Evolutionary conservation across 805 yeast genomes (phyloP), one percentile per base, ranked within the genome.

Genomic region (Yarrowia yakushimensis): DNA sequence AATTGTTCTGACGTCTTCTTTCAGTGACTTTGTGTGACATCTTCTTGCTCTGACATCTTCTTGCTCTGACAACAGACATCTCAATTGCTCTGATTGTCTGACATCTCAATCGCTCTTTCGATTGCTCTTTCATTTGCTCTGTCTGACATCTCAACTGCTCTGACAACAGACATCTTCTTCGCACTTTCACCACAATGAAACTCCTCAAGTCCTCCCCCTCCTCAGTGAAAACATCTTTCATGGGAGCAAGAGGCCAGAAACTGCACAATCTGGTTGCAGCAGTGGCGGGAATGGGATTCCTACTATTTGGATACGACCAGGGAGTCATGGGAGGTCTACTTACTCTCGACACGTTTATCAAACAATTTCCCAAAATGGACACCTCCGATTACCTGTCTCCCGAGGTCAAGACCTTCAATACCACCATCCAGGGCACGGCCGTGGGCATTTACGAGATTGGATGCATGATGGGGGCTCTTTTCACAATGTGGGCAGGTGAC

Each of bases 301-400:
- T 84, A 27, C 74, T 85, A 13, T 85, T 85, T 65, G 90, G 90
- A 1, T 85, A 83, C 68, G 88, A 84, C 66, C 86, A 88, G 72
- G 96, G 94, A 64, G 91, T 87, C 20, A 86, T 89, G 80, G 83
- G 88, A 41, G 91, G 94, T 0, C 81, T 89, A 31, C 73, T 88
- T 43, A 85, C 90, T 1, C 86, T 83, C 60, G 78, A 77, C 2
- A 60, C 60, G 9, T 68, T 68, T 61, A 28, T 62, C n/a, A 41
- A 66, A 17, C 65, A 48, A 42, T 68, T 68, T 59, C 70, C 70
- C 27, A 31, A 62, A n/a, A 33, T 63, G 43, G 50, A 64, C 34
- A 63, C 60, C 9, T 52, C 60, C 11, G 42, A 34, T 13, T 48
- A 48, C 30, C 60, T 52, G 25, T 34, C 60, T 25, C 45, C 42